Evolutionary conservation across 306 rosid species (phyloP).

Genomic region (Rubus parviflorus): DNA sequence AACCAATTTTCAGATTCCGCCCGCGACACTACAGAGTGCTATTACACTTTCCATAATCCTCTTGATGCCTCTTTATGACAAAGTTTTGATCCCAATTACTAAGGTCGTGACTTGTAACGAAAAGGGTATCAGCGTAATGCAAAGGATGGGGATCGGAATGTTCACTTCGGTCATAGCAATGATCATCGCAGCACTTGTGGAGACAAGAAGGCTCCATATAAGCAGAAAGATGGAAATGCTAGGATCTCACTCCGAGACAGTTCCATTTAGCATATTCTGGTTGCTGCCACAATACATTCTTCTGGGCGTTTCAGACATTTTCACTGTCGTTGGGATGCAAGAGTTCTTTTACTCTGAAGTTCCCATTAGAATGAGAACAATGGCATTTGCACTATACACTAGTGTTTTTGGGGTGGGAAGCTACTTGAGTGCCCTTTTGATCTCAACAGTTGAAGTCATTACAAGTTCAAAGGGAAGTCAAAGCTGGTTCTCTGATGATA

Average conservation of each 20-base stretch:
- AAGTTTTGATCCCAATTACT: conserved; percentile 67
- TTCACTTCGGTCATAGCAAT: conserved; percentile 79
- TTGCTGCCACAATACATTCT: conserved; percentile 83
- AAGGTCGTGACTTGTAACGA: conserved; percentile 45
- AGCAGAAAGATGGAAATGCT: conserved; percentile 33
- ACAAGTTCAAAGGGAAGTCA: conserved; percentile 48
- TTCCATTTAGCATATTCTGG: conserved; percentile 78
- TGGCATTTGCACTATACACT: conserved; percentile 74
- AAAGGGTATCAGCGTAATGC: conserved; percentile 74
- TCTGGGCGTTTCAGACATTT: conserved; percentile 80
- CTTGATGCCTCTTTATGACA: conserved; percentile 81
- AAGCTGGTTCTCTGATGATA: conserved; percentile 87
- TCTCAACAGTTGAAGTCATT: conserved; percentile 54
- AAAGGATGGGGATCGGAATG: conserved; percentile 97
- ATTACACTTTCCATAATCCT: conserved; percentile 76
- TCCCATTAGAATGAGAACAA: conserved; percentile 73
- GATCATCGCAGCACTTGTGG: conserved; percentile 76
- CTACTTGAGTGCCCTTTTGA: conserved; percentile 77
- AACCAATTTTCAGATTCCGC: conserved; percentile 71
- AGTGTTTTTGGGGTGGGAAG: conserved; percentile 97
- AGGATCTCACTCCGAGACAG: conserved; percentile 39
- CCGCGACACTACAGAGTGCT: conserved; percentile 88
- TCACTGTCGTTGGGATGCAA: conserved; percentile 95
- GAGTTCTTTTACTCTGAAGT: conserved; percentile 93
- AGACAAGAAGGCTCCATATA: conserved; percentile 61